These are phyloP conservation scores for Amanita phalloides DNA, from an alignment of 768 basidiomycete genomes.

Conservation along the genomic window DNA sequence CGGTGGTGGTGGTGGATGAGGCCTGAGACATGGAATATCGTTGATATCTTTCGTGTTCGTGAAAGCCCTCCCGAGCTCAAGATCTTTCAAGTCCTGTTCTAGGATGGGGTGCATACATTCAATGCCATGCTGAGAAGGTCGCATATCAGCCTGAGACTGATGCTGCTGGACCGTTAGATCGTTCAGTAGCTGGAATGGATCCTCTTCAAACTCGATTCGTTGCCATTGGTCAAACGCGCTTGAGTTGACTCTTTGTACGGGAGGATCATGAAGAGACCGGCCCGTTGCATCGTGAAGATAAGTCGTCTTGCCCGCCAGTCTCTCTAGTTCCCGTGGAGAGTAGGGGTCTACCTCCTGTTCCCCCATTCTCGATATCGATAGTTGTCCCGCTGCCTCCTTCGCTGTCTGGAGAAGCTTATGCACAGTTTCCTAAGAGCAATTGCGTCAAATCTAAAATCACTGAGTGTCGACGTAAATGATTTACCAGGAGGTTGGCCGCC, in stretches of 20 bases:
- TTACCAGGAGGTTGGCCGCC: conserved; percentile 34
- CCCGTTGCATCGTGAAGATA: conserved; percentile 6
- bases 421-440: conserved; percentile 25
- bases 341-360: conserved; percentile 15
- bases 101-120: conserved; percentile 38
- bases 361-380: conserved; percentile 9
- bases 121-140: neutral
- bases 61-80: conserved; percentile 9
- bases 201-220: neutral
- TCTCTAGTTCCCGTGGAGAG: conserved; percentile 38
- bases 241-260: neutral
- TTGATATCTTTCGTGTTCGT: neutral
- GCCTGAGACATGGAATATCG: neutral
- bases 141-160: conserved; percentile 3
- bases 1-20: neutral
- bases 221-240: neutral
- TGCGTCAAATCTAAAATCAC: neutral
- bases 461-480: conserved; percentile 6
- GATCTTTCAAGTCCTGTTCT: conserved; percentile 40
- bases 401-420: conserved; percentile 31
- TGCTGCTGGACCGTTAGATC: neutral
- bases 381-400: conserved; percentile 25
- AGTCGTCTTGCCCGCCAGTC: conserved; percentile 43
- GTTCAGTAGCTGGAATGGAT: conserved; percentile 3
- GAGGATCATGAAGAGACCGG: neutral